Evolutionary conservation across 2,329 filamentous ascomycete genomes (phyloP), one percentile per base, ranked within the genome.

Genomic region (Colletotrichum horii): DNA sequence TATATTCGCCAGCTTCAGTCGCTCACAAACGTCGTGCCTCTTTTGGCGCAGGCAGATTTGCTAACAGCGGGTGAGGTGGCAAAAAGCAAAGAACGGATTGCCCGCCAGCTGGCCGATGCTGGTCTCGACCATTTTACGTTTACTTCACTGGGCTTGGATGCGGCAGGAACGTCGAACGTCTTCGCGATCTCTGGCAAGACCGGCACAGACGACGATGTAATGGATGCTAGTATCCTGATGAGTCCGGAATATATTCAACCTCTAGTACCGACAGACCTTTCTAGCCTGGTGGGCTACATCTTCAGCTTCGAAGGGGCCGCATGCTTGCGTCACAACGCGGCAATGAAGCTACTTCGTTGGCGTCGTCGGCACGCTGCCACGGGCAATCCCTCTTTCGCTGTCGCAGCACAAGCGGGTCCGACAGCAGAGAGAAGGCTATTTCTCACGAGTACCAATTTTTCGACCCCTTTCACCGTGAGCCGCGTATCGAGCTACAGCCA

Each of bases 191-290:
- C 96, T 2, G 97, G 94, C 24, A 91, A 91, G 15, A 88, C 91
- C 28, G 91, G 90, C 2, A 90, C 91, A 26, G 95, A 98, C 80
- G 87, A 92, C 76, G 95, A 98, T 52, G 92, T 90, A 58, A 97
- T 98, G 93, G 96, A 98, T 82, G 96, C 96, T 22, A 98, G 95
- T 80, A 88, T 98, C 0, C 89, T 98, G 22, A 98, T 98, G 96
- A 96, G 93, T 71, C 93, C 96, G 1, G 94, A 97, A 80, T 98
- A 98, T 81, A 88, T 97, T 16, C 93, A 95, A 76, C 96, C 96
- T 1, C 88, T 98, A 6, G 85, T 94, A 4, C 85, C 91, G 1
- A 97, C 95, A 11, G 96, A 98, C 56, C 90, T 98, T 3, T 80
- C 84, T 7, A 83, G 86, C 11, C 87, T 98, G 2, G 90, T 98